Evolutionary conservation across 768 basidiomycete genomes (phyloP).

Genomic region (Phylloporus sp.): DNA sequence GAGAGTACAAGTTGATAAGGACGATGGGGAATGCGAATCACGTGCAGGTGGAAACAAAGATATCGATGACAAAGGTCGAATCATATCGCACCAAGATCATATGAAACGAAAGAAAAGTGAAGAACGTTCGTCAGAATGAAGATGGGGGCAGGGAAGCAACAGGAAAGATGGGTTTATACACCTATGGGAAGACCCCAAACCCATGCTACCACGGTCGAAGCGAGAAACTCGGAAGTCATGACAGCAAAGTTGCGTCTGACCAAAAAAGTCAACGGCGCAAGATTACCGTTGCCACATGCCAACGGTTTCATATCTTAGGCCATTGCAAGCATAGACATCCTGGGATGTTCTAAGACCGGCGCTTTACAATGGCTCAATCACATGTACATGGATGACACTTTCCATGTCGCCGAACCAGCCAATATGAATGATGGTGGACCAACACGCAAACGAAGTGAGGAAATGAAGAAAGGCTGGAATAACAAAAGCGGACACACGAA

Average conservation of each 20-base stretch:
- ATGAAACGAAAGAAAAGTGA: background rate
- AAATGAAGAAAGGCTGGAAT: background rate
- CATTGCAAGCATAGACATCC: background rate
- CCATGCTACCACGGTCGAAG: slow-evolving; percentile 3
- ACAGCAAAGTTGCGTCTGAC: background rate
- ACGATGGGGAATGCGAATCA: background rate
- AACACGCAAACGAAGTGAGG: background rate
- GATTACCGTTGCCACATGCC: background rate
- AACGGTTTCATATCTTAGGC: background rate
- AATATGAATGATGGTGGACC: background rate
- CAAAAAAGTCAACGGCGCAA: background rate
- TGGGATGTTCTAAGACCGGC: background rate
- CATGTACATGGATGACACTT: slow-evolving; percentile 2
- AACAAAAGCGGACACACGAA: slow-evolving; percentile 1
- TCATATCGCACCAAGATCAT: slow-evolving; percentile 5
- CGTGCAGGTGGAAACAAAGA: background rate
- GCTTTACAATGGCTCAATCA: background rate
- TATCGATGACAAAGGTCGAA: background rate
- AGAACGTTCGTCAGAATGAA: background rate
- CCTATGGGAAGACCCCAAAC: background rate
- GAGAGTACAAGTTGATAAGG: slow-evolving; percentile 1
- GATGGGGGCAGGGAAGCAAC: background rate
- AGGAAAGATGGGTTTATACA: background rate
- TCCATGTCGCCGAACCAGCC: background rate
- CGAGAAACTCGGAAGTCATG: slow-evolving; percentile 9